Evolutionary conservation across 2,329 filamentous ascomycete species (phyloP), one percentile per base, ranked within the genome.

Genomic region (Sporothrix humicola): DNA sequence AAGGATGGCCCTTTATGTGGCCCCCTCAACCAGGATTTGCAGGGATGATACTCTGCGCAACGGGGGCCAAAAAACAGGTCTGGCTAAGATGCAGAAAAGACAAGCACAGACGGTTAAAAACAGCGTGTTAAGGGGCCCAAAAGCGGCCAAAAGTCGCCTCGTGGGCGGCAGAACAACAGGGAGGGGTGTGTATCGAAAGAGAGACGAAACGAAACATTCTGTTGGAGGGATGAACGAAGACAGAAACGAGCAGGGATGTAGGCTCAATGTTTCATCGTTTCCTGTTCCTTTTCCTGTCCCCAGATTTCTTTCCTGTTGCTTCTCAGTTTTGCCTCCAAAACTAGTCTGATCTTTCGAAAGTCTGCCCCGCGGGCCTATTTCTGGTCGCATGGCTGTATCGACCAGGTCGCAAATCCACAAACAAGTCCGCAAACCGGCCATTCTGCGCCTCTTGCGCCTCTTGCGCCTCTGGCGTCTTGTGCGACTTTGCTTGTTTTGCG

Each of bases 401-500:
- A 46, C 59, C 37, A 10, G 10, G 17, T 44, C 37, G 58, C 37
- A 10, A 56, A 12, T 23, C 23, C 23, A 23, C 52, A 46, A 46
- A 23, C 52, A 23, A 46, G 37, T 1, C n/a, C 42, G 61, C 42
- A 65, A 65, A 26, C 42, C 61, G 42, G n/a, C 61, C 37, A 3
- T n/a, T n/a, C n/a, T 63, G 59, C 61, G 42, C 20, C n/a, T 48
- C 42, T 46, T 65, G 37, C 26, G 17, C 26, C 12, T 42, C 15
- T 61, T 59, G 23, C 26, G 12, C 8, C 31, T 52, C n/a, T 52
- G 15, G 48, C 52, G n/a, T 23, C 13, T 59, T 37, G 31, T 37
- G 56, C 26, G 56, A 26, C 26, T 37, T 59, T 59, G 31, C 31
- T 31, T 15, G 31, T 26, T 65, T 65, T 65, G 61, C 61, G 61